Base-by-base conservation (phyloP, 225 moss, liverwort and hornwort species). In the Straminergon stramineum region DNA sequence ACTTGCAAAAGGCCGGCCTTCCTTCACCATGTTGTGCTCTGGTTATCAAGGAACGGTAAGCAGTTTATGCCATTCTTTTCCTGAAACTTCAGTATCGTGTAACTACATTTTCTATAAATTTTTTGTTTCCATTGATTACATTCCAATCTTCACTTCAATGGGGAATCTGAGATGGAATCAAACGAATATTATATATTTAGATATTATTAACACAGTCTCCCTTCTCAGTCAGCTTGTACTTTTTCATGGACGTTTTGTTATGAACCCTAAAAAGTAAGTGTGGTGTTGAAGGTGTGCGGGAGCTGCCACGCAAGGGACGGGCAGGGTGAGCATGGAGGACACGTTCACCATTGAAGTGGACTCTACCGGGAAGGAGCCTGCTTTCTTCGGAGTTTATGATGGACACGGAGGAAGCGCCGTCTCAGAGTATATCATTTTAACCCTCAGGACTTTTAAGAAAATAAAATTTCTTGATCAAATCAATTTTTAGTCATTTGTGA, bases 381-480 rank as follows among this genome's bases (percentile, higher is more conserved):
- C 97, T 22, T 99, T 99, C 58, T 99, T 97, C 45, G 99, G 96
- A 34, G 97, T 99, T 67, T 99, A 93, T 70, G 99, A 99, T 91
- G 99, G 99, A 37, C 99, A 99, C 73, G 99, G 99, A 81, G 99
- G 99, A 88, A 88, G 56, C 52, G 99, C 99, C 28, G 99, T 99
- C 82, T 87, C 99, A 87, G 96, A 97, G 97, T 99, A 91, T 84
- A 92, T 58, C 51, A 76, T 21, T 66, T 67, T 20, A 51, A 81
- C 7, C 37, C 60, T 79, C 7, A 1, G 26, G 34, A 45, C 37
- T 39, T 24, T n/a, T 6, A 6, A 8, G 8, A 26, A 12, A 68
- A 16, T 22, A 45, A 13, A 17, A 27, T 35, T 37, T 53, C 37
- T 66, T 51, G 32, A 63, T 15, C 45, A 34, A 45, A 45, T 20